Conservation (phyloP, 495 filamentous ascomycete genomes). For the Endocarpon pusillum region DNA sequence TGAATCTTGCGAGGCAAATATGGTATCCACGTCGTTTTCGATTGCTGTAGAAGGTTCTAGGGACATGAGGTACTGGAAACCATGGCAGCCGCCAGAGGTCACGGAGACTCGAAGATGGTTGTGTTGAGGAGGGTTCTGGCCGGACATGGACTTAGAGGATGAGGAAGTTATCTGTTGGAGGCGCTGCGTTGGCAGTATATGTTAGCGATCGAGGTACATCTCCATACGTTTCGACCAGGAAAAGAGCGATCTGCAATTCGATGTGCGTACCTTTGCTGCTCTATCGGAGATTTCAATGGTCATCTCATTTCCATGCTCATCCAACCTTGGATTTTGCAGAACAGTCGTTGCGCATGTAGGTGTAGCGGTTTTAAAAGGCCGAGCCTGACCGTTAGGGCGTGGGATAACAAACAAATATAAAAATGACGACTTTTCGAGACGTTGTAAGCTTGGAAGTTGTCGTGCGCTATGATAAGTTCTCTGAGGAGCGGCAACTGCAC, state of each 20-base stretch:
- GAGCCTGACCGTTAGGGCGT: background rate
- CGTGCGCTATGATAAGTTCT: no score
- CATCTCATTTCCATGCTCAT: slow-evolving; percentile 71
- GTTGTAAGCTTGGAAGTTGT: no score
- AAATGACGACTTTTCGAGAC: no score
- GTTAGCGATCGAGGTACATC: background rate
- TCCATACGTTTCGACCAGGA: background rate
- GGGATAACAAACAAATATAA: background rate
- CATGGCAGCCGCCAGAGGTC: slow-evolving; percentile 86
- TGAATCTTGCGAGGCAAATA: slow-evolving; percentile 24
- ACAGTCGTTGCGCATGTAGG: slow-evolving; percentile 17
- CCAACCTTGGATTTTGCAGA: slow-evolving; percentile 45
- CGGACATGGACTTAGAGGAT: slow-evolving; percentile 22
- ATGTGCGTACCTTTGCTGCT: slow-evolving; percentile 51
- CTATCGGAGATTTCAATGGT: slow-evolving; percentile 61
- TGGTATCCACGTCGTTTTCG: slow-evolving; percentile 59
- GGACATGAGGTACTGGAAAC: slow-evolving; percentile 93
- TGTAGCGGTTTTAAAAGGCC: slow-evolving; percentile 5
- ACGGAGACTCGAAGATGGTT: slow-evolving; percentile 80
- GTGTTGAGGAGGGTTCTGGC: slow-evolving; percentile 59
- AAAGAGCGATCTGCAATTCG: slow-evolving; percentile 2
- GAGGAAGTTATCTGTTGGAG: slow-evolving; percentile 42
- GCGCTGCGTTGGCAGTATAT: slow-evolving; percentile 28
- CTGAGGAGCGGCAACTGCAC: background rate
- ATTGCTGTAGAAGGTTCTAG: slow-evolving; percentile 43